Percentiles rank a stretch among this genome's conserved stretches.
Conservation (phyloP, 1,284 basidiomycete genomes). For the Naganishia cerealis region DNA sequence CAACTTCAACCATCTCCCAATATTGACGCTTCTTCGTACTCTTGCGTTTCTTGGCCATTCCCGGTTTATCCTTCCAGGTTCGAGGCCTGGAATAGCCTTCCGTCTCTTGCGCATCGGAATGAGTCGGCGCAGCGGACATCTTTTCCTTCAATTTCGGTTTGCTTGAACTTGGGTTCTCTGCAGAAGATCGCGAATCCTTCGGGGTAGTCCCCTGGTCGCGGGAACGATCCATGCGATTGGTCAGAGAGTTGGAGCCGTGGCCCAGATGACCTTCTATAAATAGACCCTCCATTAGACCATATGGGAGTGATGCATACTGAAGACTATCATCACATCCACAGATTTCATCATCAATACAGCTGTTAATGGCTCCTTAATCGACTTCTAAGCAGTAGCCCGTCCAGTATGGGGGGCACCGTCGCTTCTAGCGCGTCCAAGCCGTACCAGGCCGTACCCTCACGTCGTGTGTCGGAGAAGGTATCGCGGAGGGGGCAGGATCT, state of each 20-base stretch:
- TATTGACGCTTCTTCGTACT: background rate
- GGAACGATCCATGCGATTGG: constrained; percentile 1
- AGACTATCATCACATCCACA: no score
- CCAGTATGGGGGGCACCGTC: no score
- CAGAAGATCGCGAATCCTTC: background rate
- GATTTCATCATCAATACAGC: no score
- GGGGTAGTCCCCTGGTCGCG: background rate
- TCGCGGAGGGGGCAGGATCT: no score
- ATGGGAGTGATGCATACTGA: no score
- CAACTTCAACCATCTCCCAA: constrained; percentile 12
- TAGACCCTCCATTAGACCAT: constrained; percentile 6
- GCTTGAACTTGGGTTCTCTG: background rate
- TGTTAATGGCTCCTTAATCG: no score
- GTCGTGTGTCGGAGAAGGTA: no score
- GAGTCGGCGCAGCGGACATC: background rate
- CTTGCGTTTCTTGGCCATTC: constrained; percentile 27
- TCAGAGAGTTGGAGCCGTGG: background rate
- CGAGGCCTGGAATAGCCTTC: background rate
- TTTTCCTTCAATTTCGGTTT: background rate
- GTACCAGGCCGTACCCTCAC: no score
- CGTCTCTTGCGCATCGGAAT: background rate
- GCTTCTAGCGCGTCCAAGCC: no score
- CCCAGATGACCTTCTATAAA: background rate
- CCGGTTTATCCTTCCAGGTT: constrained; percentile 26
- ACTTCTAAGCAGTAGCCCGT: no score